These are phyloP conservation scores for Fraxinus americana DNA, from an alignment of 257 asterid genomes.

Conservation along the genomic window DNA sequence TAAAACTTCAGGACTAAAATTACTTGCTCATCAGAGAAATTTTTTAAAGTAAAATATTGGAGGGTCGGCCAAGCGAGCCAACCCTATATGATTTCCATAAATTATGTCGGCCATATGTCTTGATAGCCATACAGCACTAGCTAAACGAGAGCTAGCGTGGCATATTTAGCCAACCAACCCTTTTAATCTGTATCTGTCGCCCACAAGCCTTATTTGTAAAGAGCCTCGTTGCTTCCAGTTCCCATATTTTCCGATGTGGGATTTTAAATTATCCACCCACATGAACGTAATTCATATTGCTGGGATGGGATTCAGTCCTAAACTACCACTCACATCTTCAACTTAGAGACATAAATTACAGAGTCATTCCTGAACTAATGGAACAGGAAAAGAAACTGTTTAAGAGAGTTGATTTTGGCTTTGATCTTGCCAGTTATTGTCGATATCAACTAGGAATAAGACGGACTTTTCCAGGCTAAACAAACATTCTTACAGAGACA, in stretches of 20 bases:
- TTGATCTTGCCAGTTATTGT: too few species aligned
- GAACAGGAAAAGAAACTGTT: not conserved
- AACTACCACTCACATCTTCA: not conserved
- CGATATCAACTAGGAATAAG: not conserved
- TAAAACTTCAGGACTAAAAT: too few species aligned
- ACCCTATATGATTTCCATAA: constrained; percentile 52
- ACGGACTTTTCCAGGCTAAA: not conserved
- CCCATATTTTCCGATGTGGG: not conserved
- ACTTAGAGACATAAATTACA: not conserved
- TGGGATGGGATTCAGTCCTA: too few species aligned
- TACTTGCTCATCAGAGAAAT: too few species aligned
- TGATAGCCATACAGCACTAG: constrained; percentile 73
- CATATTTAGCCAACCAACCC: constrained; percentile 89
- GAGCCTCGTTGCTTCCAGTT: not conserved
- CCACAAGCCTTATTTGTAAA: constrained; percentile 3
- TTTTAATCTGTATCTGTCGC: not conserved
- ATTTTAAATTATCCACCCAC: not conserved
- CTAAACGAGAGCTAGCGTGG: constrained; percentile 45
- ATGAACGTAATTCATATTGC: too few species aligned
- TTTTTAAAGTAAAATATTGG: not conserved
- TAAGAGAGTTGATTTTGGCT: not conserved
- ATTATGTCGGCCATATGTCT: constrained; percentile 91
- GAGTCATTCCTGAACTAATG: too few species aligned
- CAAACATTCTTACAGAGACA: not conserved
- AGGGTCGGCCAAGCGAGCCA: constrained; percentile 69